Percentiles rank a stretch among this genome's conserved stretches.
Conservation (phyloP, 331 rosid genomes). For the Quercus phellos region DNA sequence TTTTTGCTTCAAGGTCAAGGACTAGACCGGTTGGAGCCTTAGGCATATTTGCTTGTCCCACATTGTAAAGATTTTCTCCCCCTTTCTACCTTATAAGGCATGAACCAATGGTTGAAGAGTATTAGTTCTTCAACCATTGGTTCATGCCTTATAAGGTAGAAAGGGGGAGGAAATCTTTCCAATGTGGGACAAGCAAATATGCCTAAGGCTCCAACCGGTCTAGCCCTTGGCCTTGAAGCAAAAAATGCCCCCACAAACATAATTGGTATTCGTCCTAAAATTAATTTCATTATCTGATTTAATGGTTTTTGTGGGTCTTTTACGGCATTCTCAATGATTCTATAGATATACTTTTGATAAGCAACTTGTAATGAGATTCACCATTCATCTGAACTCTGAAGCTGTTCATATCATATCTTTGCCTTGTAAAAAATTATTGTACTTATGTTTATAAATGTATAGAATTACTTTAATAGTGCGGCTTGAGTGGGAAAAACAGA, state of each 20-base stretch:
- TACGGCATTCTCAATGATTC: background rate
- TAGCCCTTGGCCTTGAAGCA: too few species aligned
- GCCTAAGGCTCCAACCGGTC: too few species aligned
- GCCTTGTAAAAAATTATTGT: background rate
- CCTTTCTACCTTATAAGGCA: too few species aligned
- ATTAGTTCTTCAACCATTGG: too few species aligned
- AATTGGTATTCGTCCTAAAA: background rate
- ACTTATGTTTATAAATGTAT: conserved; percentile 2
- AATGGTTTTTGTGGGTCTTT: background rate
- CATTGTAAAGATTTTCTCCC: too few species aligned
- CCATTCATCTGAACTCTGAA: background rate
- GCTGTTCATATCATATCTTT: background rate
- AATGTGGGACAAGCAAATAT: too few species aligned
- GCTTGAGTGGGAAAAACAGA: background rate
- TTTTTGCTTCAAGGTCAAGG: too few species aligned
- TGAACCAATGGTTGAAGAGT: too few species aligned
- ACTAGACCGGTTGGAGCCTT: too few species aligned
- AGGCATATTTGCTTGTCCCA: too few species aligned
- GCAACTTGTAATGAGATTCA: background rate
- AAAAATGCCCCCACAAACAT: background rate
- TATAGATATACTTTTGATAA: background rate
- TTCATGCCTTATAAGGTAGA: too few species aligned
- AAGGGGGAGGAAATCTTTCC: too few species aligned
- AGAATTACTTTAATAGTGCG: background rate
- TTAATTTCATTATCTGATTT: background rate